phyloP scores from a whole-genome alignment of 345 rosid genomes.

The Microcos paniculata region DNA sequence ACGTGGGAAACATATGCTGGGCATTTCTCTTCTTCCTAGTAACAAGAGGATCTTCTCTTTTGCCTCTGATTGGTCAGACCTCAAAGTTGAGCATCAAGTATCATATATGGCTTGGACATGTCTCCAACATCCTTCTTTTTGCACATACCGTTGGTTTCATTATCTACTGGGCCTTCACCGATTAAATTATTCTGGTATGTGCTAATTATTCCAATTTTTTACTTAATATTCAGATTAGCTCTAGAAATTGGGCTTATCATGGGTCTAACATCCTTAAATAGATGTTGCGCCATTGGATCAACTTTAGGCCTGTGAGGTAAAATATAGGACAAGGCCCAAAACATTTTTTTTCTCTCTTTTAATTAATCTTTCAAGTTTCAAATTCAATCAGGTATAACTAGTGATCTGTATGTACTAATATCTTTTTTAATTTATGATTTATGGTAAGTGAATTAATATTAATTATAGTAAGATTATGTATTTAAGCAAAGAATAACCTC shows the following conservation, averaged over 20 bases:
- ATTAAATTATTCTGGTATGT: slow-evolving; percentile 43
- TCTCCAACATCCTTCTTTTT: slow-evolving; percentile 43
- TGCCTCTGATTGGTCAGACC: slow-evolving; percentile 57
- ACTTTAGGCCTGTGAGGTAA: background rate
- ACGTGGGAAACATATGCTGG: too few relatives aligned
- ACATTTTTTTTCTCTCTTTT: too few relatives aligned
- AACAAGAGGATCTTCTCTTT: slow-evolving; percentile 57
- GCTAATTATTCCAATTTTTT: too few relatives aligned
- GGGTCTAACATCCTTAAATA: background rate
- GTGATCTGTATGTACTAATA: too few relatives aligned
- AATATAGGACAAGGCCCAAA: too few relatives aligned
- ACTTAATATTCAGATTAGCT: background rate
- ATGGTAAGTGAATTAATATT: too few relatives aligned
- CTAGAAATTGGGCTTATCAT: background rate
- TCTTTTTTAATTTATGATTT: too few relatives aligned
- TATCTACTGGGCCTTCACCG: slow-evolving; percentile 53
- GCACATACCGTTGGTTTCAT: slow-evolving; percentile 48
- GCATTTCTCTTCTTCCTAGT: slow-evolving; percentile 71
- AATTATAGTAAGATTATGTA: too few relatives aligned
- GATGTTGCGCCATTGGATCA: background rate
- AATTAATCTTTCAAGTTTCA: too few relatives aligned
- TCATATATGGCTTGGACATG: slow-evolving; percentile 73
- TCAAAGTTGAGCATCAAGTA: slow-evolving; percentile 70
- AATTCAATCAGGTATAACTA: too few relatives aligned
- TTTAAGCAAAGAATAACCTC: too few relatives aligned